Percentiles rank a stretch among this genome's conserved stretches.
phyloP scores from a whole-genome alignment of 495 filamentous ascomycete genomes.

The Evernia prunastri region DNA sequence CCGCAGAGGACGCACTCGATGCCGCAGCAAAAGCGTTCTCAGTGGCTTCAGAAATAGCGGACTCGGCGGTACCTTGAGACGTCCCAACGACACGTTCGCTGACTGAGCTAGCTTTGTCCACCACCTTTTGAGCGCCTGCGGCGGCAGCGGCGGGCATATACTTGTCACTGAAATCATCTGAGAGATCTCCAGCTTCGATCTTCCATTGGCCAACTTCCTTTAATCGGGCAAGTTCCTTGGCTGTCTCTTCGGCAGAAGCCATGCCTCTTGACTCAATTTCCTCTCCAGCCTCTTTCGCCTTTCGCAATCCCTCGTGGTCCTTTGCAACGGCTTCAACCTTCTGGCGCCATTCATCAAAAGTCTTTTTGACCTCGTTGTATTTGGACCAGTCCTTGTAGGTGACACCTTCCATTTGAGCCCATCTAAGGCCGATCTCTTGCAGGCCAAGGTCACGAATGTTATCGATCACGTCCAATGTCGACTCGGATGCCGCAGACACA shows the following conservation, averaged over 20 bases:
- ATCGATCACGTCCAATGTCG: conserved; percentile 76
- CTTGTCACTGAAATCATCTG: conserved; percentile 65
- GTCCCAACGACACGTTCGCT: conserved; percentile 35
- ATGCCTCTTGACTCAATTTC: conserved; percentile 72
- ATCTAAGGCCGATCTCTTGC: conserved; percentile 94
- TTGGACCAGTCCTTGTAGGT: conserved; percentile 95
- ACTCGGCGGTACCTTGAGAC: conserved; percentile 34
- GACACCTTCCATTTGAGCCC: conserved; percentile 93
- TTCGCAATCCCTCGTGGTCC: conserved; percentile 62
- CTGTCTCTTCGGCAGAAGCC: conserved; percentile 69
- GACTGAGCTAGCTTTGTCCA: conserved; percentile 35
- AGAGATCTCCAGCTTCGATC: conserved; percentile 64
- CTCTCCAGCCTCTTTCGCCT: conserved; percentile 61
- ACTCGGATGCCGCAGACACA: conserved; percentile 67
- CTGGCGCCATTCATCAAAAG: conserved; percentile 78
- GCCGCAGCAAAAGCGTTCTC: conserved; percentile 31
- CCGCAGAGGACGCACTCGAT: conserved; percentile 32
- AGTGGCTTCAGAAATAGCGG: conserved; percentile 30
- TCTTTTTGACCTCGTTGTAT: conserved; percentile 77
- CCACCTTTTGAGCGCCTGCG: conserved; percentile 40
- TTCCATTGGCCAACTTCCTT: conserved; percentile 88
- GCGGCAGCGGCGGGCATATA: conserved; percentile 41
- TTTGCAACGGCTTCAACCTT: conserved; percentile 67
- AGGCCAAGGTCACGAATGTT: conserved; percentile 80
- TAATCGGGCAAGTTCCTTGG: conserved; percentile 72